Conservation (phyloP, 2,329 filamentous ascomycete species). For the Fusarium sp. region DNA sequence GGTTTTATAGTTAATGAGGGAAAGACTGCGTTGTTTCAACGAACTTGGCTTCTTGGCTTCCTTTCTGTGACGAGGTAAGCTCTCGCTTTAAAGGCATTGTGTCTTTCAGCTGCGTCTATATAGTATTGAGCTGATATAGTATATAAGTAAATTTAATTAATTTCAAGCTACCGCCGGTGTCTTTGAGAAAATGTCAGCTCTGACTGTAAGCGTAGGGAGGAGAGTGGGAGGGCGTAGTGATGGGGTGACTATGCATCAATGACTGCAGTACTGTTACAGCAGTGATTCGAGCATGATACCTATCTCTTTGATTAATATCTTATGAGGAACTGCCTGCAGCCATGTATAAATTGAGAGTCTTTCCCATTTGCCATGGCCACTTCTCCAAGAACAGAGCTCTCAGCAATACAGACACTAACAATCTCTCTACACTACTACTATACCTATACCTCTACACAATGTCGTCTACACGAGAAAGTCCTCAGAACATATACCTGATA, state of each 20-base stretch:
- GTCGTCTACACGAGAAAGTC: background rate
- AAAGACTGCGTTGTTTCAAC: fast-evolving
- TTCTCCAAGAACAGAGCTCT: fast-evolving
- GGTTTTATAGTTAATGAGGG: too few relatives aligned
- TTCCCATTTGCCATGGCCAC: background rate
- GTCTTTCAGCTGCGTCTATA: fast-evolving
- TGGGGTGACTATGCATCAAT: background rate
- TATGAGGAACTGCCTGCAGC: fast-evolving
- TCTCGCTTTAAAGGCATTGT: background rate
- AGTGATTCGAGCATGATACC: fast-evolving
- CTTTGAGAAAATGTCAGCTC: background rate
- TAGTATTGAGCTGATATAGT: fast-evolving
- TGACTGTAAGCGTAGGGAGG: too few relatives aligned
- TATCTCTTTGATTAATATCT: fast-evolving
- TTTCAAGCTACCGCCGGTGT: background rate
- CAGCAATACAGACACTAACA: background rate
- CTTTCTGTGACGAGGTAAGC: too few relatives aligned
- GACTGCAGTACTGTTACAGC: fast-evolving
- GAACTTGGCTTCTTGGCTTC: background rate
- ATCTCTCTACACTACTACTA: background rate
- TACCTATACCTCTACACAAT: background rate
- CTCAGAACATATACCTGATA: background rate
- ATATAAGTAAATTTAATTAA: fast-evolving
- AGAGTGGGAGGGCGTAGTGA: too few relatives aligned
- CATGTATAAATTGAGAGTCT: background rate